phyloP scores from a whole-genome alignment of 2,329 filamentous ascomycete species.

The Arachnomyces sp. region DNA sequence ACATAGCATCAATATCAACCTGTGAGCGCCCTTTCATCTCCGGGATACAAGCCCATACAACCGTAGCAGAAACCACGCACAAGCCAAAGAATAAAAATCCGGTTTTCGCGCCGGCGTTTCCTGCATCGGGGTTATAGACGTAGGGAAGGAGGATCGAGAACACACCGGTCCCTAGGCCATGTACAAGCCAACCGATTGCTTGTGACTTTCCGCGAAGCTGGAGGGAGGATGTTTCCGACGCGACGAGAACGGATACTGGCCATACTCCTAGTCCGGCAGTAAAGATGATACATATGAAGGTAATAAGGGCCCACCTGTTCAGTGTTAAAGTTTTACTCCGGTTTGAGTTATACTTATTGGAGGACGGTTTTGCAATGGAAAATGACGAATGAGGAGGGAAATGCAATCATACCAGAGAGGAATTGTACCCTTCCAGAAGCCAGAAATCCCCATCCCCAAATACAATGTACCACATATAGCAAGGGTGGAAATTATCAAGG shows the following conservation, averaged over 20 bases:
- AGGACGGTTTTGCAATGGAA: no score
- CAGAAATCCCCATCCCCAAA: conserved; percentile 42
- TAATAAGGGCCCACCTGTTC: conserved; percentile 33
- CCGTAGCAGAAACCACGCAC: conserved; percentile 21
- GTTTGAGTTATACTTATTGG: no score
- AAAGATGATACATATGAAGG: conserved; percentile 40
- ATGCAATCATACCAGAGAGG: conserved; percentile 32
- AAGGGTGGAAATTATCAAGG: conserved; percentile 30
- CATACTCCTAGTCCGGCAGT: conserved; percentile 27
- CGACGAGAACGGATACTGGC: conserved; percentile 32
- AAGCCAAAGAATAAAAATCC: conserved; percentile 35
- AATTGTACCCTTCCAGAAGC: conserved; percentile 33
- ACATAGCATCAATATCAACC: conserved; percentile 42
- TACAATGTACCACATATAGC: conserved; percentile 31
- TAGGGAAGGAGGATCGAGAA: conserved; percentile 45
- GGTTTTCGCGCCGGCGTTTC: conserved; percentile 34
- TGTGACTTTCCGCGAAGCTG: conserved; percentile 32
- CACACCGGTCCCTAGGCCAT: conserved; percentile 33
- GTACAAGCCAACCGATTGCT: conserved; percentile 35
- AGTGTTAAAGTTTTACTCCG: neutral
- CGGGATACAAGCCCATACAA: conserved; percentile 43
- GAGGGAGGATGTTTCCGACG: conserved; percentile 28
- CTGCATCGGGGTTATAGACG: conserved; percentile 43
- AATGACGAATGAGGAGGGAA: neutral
- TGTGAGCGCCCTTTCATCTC: conserved; percentile 47